phyloP scores from a whole-genome alignment of 2,329 filamentous ascomycete genomes.

The Pseudogymnoascus sp. region DNA sequence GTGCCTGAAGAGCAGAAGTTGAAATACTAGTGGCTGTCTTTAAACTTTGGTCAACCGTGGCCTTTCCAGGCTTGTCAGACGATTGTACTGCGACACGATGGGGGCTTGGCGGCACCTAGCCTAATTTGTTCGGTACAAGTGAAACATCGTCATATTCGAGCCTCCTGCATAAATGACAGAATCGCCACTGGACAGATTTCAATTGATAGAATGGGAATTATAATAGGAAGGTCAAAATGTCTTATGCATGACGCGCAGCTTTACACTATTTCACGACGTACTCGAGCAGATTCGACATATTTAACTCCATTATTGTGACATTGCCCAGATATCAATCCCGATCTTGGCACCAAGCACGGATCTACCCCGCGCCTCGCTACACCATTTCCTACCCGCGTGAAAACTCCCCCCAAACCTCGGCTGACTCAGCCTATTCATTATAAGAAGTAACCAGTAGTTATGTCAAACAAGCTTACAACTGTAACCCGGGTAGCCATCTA shows the following conservation, averaged over 20 bases:
- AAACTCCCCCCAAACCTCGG: conserved; percentile 8
- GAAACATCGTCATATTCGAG: conserved; percentile 8
- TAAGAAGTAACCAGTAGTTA: conserved; percentile 10
- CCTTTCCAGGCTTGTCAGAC: conserved; percentile 12
- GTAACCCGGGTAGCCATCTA: not conserved
- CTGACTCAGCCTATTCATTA: conserved; percentile 9
- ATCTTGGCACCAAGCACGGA: conserved; percentile 11
- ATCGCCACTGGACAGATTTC: conserved; percentile 1
- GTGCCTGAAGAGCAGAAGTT: conserved; percentile 8
- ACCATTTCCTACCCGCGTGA: not conserved
- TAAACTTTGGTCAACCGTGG: conserved; percentile 14
- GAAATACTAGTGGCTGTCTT: conserved; percentile 9
- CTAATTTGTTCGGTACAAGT: conserved; percentile 10
- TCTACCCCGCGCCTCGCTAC: conserved; percentile 11
- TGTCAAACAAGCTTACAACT: conserved; percentile 10
- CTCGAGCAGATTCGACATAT: not conserved
- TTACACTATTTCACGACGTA: not conserved
- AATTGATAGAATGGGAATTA: not conserved
- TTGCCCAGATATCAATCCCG: conserved; percentile 3
- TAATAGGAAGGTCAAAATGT: not conserved
- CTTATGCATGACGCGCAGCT: not conserved
- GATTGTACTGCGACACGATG: not conserved
- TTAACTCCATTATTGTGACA: not conserved
- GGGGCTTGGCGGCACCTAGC: conserved; percentile 8
- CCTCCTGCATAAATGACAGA: conserved; percentile 5